These are phyloP conservation scores for Citrus sp. DNA, from an alignment of 345 rosid species.

Conservation along the genomic window DNA sequence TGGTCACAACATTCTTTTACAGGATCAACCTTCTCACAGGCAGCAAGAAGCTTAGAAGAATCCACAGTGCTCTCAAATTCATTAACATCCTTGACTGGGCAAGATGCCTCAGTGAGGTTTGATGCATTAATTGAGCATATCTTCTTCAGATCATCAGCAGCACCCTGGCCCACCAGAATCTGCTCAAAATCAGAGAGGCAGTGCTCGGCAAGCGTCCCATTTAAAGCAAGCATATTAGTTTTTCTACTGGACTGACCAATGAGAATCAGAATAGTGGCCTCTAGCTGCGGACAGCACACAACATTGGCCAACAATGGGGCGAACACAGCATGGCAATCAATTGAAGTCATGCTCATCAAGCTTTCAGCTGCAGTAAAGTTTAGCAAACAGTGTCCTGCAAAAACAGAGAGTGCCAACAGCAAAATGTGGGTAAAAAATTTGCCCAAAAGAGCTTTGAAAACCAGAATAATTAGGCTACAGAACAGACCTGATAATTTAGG, in stretches of 20 bases:
- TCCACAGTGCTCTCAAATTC: conserved; percentile 71
- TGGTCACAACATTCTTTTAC: conserved; percentile 91
- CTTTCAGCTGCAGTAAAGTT: conserved; percentile 71
- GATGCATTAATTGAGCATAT: conserved; percentile 61
- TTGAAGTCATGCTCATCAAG: conserved; percentile 74
- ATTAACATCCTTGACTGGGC: conserved; percentile 70
- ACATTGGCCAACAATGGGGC: conserved; percentile 90
- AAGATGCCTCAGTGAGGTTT: conserved; percentile 79
- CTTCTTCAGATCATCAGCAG: conserved; percentile 43
- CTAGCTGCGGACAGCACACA: conserved; percentile 93
- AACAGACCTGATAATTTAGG: conserved; percentile 81
- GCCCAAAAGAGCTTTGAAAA: neutral
- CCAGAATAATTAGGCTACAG: conserved; percentile 4
- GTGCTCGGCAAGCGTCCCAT: conserved; percentile 54
- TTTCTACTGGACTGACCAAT: conserved; percentile 76
- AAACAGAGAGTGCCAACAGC: conserved; percentile 3
- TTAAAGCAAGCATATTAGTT: conserved; percentile 66
- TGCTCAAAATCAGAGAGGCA: conserved; percentile 86
- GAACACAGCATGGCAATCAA: conserved; percentile 69
- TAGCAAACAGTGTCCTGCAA: conserved; percentile 64
- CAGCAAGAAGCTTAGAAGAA: conserved; percentile 66
- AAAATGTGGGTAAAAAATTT: conserved; percentile 4
- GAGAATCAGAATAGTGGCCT: conserved; percentile 71
- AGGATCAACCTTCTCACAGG: conserved; percentile 75
- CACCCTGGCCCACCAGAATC: conserved; percentile 77